Percentiles rank a stretch among this genome's conserved stretches.
Evolutionary conservation across 257 asterid species (phyloP).

Genomic region (Jacaranda mimosifolia): DNA sequence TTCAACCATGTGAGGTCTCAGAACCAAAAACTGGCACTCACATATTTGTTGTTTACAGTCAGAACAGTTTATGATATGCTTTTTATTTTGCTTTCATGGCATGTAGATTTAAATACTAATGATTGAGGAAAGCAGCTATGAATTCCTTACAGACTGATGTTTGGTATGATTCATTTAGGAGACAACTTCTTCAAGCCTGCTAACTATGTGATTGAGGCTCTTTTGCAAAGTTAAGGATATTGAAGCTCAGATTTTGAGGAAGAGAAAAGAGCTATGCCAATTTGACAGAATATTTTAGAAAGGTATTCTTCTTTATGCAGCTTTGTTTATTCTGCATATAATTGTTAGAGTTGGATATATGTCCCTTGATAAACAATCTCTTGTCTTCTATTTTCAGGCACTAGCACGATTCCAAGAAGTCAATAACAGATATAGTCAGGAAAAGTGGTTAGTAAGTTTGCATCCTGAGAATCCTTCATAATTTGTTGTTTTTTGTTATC

Average conservation of each 20-base stretch:
- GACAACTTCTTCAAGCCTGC: slow-evolving; percentile 99
- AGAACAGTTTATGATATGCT: slow-evolving; percentile 47
- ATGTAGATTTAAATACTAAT: slow-evolving; percentile 17
- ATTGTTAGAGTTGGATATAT: slow-evolving; percentile 2
- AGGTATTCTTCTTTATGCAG: slow-evolving; percentile 53
- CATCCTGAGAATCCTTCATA: slow-evolving; percentile 30
- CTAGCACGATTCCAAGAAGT: slow-evolving; percentile 98
- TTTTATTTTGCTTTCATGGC: slow-evolving; percentile 32
- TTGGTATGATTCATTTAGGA: slow-evolving; percentile 62
- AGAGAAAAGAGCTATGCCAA: slow-evolving; percentile 94
- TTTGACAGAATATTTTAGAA: slow-evolving; percentile 95
- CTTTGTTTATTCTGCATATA: slow-evolving; percentile 5
- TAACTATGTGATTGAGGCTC: slow-evolving; percentile 84
- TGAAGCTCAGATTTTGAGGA: slow-evolving; percentile 90
- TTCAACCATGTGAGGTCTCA: slow-evolving; percentile 99
- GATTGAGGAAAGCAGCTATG: slow-evolving; percentile 6
- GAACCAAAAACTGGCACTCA: slow-evolving; percentile 97
- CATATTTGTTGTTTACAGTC: slow-evolving; percentile 99
- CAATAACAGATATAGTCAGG: slow-evolving; percentile 88
- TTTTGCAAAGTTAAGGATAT: slow-evolving; percentile 87
- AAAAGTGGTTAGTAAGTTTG: slow-evolving; percentile 89
- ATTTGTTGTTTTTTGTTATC: slow-evolving; percentile 22
- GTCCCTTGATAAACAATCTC: slow-evolving; percentile 2
- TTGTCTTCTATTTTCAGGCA: slow-evolving; percentile 65
- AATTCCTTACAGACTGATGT: slow-evolving; percentile 25